Evolutionary conservation across 257 asterid genomes (phyloP), one percentile per base, ranked within the genome.

Genomic region (Solanum appendiculatum): DNA sequence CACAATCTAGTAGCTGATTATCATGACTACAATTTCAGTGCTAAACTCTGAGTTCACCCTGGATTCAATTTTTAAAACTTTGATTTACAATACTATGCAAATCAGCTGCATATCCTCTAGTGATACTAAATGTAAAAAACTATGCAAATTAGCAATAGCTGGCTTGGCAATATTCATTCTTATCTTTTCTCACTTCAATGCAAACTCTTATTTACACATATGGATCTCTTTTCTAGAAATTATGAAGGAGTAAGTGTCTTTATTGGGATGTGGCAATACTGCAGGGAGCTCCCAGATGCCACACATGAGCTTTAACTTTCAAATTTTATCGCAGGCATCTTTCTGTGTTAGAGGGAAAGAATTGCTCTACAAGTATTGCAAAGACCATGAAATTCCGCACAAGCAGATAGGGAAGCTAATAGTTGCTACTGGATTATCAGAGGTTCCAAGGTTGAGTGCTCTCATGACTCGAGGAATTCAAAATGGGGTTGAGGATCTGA

Each of bases 371-470:
- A 81, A 88, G 18, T 95, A 97, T 60, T 95, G 99, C 88, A 90
- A 88, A 87, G 92, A 92, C 60, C 95, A 86, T 44, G 92, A 84
- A 87, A 88, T 95, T 90, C 98, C 98, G 44, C 95, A 94, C 89
- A 90, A 89, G 48, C 94, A 91, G 92, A 93, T 91, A 40, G 98
- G 99, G 66, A 97, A 97, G 94, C 94, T 97, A 56, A 94, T 97
- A 70, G 99, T 97, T 86, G 98, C 99, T 12, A 94, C 98, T 64
- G 83, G 96, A n/a, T 74, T 93, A 78, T 92, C 97, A 16, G 98
- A 95, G 88, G 84, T 94, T 51, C 94, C 98, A 36, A 94, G 91
- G 86, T 78, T 97, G 93, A 87, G 88, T 33, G 64, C 58, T 69
- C 89, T 97, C 85, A 87, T 95, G 95, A 33, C 54, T 72, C 92